Base-by-base conservation (phyloP, 164 flowering plant genomes). In the Kalanchoe fedtschenkoi region DNA sequence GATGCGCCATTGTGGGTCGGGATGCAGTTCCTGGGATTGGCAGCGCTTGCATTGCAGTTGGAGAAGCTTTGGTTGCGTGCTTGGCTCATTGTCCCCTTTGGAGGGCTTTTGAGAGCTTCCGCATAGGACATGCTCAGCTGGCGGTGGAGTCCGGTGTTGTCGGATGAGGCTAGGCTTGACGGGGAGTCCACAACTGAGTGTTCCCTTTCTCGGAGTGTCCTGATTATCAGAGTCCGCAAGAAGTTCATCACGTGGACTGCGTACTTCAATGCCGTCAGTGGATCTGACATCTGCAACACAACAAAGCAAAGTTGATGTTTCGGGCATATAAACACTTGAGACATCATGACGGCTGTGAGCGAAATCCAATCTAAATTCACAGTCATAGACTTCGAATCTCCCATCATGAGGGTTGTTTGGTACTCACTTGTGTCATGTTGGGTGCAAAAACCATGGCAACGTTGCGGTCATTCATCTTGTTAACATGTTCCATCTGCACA, bases 191-290 rank as follows among this genome's bases (percentile, higher is more conserved):
- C 16, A 16, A 67, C 1, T 5, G 74, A 68, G 16, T 81, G 83
- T 51, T 74, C 74, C 68, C 91, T 79, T 46, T 85, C 91, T 62
- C 69, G 68, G 35, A 85, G 68, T 22, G 74, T 81, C 55, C 53
- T 79, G 13, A 65, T 66, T 6, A 83, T 74, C 28, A 85, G 83
- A 19, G 76, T 83, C 74, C 73, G 81, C 46, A 85, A 82, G 62
- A 85, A 80, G 60, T 85, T 85, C 88, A 85, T 85, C 65, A 85
- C 91, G 74, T 85, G 81, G 22, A 85, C 88, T 6, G 88, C 91
- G 65, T 83, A 77, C 88, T 81, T 81, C 71, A 85, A 57, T 22
- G 91, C 91, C 28, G 88, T 83, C 69, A 85, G 70, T 19, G 91
- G 83, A 71, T 79, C 83, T 19, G 72, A 62, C 83, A 79, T 76